These are phyloP conservation scores for Zangia roseola DNA, from an alignment of 768 basidiomycete genomes.

Conservation along the genomic window DNA sequence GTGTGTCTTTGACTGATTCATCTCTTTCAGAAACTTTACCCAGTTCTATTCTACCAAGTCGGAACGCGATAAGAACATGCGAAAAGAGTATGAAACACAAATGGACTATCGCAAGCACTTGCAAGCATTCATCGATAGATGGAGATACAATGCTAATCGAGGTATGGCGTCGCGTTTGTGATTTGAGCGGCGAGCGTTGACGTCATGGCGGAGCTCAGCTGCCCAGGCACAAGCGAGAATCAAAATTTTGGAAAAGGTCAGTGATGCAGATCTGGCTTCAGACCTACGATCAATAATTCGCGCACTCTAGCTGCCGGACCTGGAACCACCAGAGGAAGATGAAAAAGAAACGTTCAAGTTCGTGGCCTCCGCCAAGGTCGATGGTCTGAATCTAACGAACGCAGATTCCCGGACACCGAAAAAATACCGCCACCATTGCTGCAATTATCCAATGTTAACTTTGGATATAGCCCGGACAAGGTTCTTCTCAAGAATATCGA, in stretches of 20 bases:
- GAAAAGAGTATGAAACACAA: constrained; percentile 95
- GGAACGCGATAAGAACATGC: constrained; percentile 87
- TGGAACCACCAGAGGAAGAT: constrained; percentile 89
- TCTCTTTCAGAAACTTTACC: constrained; percentile 76
- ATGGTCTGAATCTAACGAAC: neutral
- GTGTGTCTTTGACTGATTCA: constrained; percentile 4
- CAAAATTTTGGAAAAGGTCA: constrained; percentile 72
- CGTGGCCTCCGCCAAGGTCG: constrained; percentile 2
- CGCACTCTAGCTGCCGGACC: constrained; percentile 71
- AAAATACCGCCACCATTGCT: constrained; percentile 96
- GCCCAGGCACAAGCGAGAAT: constrained; percentile 86
- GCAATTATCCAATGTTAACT: constrained; percentile 87
- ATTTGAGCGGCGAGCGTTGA: constrained; percentile 1
- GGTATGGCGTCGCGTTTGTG: constrained; percentile 40
- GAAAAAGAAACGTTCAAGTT: constrained; percentile 93
- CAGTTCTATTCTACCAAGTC: constrained; percentile 99
- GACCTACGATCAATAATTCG: neutral
- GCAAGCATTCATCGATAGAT: constrained; percentile 97
- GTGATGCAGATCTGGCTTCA: neutral
- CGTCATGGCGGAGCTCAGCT: constrained; percentile 41
- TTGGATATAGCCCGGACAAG: constrained; percentile 81
- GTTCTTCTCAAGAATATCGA: constrained; percentile 76
- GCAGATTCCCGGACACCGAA: constrained; percentile 90
- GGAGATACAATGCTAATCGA: constrained; percentile 97
- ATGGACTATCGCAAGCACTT: constrained; percentile 93